phyloP scores from a whole-genome alignment of 169 alveolate genomes.

The Plasmodium yoelii region DNA sequence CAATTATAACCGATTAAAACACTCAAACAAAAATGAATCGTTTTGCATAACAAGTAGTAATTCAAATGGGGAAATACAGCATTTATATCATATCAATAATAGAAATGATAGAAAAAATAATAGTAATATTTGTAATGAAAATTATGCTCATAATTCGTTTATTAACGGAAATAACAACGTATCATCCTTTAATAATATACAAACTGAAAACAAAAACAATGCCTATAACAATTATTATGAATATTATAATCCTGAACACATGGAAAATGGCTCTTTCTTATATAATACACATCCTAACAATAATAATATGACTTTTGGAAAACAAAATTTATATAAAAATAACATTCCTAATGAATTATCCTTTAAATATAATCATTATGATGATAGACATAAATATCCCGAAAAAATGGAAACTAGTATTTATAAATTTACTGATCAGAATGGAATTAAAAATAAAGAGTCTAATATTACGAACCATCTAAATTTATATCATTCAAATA shows the following conservation, averaged over 20 bases:
- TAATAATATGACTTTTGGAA: neutral
- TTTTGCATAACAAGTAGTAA: neutral
- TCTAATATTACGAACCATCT: neutral
- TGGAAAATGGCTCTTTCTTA: neutral
- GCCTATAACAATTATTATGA: neutral
- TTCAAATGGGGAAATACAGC: neutral
- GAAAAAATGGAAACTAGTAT: slow-evolving; percentile 32
- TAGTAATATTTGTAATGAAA: neutral
- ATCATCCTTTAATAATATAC: neutral
- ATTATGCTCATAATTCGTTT: neutral
- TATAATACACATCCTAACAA: neutral
- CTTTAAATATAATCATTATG: slow-evolving; percentile 2
- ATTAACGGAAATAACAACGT: neutral
- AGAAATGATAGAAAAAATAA: neutral
- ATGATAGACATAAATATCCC: slow-evolving; percentile 56
- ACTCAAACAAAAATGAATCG: neutral
- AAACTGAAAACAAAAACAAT: neutral
- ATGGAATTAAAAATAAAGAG: slow-evolving; percentile 7
- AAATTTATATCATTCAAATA: neutral
- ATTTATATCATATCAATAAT: too few species aligned
- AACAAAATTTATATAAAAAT: neutral
- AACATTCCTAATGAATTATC: neutral
- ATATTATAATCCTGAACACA: neutral
- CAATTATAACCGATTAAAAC: slow-evolving; percentile 1
- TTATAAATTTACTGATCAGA: slow-evolving; percentile 52